phyloP scores from a whole-genome alignment of 75 land plant species.

The Cupressus sempervirens region DNA sequence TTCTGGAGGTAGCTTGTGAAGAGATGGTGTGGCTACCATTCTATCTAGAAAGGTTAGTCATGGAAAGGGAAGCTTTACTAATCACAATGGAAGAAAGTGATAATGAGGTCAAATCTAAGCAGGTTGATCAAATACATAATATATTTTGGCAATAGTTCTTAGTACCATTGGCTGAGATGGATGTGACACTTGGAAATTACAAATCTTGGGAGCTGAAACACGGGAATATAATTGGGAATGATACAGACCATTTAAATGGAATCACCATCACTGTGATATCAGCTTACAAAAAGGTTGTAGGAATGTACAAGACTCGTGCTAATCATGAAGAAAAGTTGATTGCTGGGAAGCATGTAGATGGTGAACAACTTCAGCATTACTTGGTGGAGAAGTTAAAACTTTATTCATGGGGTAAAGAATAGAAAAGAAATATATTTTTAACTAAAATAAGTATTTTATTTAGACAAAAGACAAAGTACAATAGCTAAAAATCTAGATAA shows the following conservation, averaged over 20 bases:
- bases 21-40: no score
- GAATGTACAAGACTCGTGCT: slow-evolving; percentile 61
- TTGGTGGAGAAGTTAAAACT: no score
- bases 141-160: slow-evolving; percentile 77
- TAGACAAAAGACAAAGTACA: no score
- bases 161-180: slow-evolving; percentile 55
- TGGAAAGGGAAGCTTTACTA: no score
- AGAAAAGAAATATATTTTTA: no score
- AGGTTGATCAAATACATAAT: slow-evolving; percentile 56
- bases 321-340: slow-evolving; percentile 61
- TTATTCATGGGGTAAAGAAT: no score
- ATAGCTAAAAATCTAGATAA: no score
- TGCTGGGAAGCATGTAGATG: slow-evolving; percentile 39
- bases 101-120: slow-evolving; percentile 79
- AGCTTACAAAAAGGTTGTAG: slow-evolving; percentile 68
- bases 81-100: no score
- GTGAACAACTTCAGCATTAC: slow-evolving; percentile 69
- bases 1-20: no score
- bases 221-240: slow-evolving; percentile 42
- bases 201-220: slow-evolving; percentile 81
- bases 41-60: no score
- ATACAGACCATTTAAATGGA: slow-evolving; percentile 45
- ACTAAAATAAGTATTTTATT: no score
- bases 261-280: slow-evolving; percentile 53
- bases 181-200: slow-evolving; percentile 56